Evolutionary conservation across 352 stramenopile species (phyloP), one percentile per base, ranked within the genome.

Genomic region (Peronospora belbahrii): DNA sequence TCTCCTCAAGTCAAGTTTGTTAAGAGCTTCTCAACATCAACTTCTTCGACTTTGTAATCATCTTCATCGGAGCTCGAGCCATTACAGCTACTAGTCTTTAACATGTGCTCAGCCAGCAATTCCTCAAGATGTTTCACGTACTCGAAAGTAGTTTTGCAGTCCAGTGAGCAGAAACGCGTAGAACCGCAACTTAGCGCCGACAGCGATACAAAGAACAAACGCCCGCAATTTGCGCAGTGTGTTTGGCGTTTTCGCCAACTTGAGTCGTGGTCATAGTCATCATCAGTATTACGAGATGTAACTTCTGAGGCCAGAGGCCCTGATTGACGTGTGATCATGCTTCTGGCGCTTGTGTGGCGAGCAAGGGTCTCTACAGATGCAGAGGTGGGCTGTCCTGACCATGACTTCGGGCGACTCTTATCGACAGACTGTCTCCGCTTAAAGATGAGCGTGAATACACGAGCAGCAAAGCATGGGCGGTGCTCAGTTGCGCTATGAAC

Each of bases 111-210:
- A 22, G 69, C 55, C 8, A 72, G 35, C 11, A 61, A 15, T 10
- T 67, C 35, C 23, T 65, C 57, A 8, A 67, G 37, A 23, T 43
- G 19, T 2, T 33, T 33, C 38, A 58, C 42, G 46, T 63, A 78
- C 32, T 59, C 44, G 15, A 60, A 60, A 46, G 52, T 72, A 39
- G 48, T 65, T 46, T 65, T 65, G 49, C 67, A 78, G 53, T 78
- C 67, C 8, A 78, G 42, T 19, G 63, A 74, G 33, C 67, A 78
- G 35, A 70, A 70, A 13, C 41, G 37, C 2, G 24, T 45, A 1
- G 28, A 35, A 24, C 13, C 27, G 15, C 32, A 36, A 20, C 25
- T 45, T 14, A 57, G 13, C 4, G 34, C 28, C 11, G 57, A 66
- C 30, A 66, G 18, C n/a, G 38, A 36, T 27, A 25, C 52, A 35